Conservation (phyloP, 208 protist species). For the Entamoeba histolytica region DNA sequence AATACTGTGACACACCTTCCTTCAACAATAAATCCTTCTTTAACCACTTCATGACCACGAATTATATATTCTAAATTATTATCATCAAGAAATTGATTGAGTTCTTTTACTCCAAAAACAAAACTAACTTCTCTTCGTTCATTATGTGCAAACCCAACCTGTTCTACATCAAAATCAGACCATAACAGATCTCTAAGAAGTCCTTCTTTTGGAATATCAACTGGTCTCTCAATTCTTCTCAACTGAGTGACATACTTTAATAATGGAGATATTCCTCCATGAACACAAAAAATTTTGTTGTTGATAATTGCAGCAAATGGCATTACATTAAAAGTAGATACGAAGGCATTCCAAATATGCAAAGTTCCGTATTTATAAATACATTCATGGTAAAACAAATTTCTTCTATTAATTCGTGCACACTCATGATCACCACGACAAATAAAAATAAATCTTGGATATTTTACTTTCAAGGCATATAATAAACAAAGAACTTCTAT, state of each 20-base stretch:
- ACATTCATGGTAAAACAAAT: constrained; percentile 33
- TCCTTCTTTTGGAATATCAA: constrained; percentile 88
- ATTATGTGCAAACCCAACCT: neutral
- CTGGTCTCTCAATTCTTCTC: constrained; percentile 13
- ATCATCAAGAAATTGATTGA: constrained; percentile 6
- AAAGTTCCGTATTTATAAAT: constrained; percentile 58
- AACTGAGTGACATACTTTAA: constrained; percentile 63
- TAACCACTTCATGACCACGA: constrained; percentile 21
- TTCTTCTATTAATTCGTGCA: neutral
- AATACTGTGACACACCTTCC: constrained; percentile 26
- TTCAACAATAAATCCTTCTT: constrained; percentile 18
- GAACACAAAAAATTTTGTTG: constrained; percentile 57
- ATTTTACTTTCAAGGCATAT: constrained; percentile 8
- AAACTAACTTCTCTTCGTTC: constrained; percentile 16
- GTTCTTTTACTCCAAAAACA: constrained; percentile 17
- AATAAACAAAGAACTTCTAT: constrained; percentile 14
- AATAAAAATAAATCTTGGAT: neutral
- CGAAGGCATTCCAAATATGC: constrained; percentile 46
- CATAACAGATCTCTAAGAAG: constrained; percentile 94
- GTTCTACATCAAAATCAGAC: constrained; percentile 71
- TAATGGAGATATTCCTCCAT: constrained; percentile 67
- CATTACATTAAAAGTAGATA: constrained; percentile 53
- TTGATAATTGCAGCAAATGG: constrained; percentile 41
- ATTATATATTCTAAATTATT: constrained; percentile 17
- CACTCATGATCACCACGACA: constrained; percentile 21